phyloP scores from a whole-genome alignment of 1,139 yeast species.

The Kodamaea sp. region DNA sequence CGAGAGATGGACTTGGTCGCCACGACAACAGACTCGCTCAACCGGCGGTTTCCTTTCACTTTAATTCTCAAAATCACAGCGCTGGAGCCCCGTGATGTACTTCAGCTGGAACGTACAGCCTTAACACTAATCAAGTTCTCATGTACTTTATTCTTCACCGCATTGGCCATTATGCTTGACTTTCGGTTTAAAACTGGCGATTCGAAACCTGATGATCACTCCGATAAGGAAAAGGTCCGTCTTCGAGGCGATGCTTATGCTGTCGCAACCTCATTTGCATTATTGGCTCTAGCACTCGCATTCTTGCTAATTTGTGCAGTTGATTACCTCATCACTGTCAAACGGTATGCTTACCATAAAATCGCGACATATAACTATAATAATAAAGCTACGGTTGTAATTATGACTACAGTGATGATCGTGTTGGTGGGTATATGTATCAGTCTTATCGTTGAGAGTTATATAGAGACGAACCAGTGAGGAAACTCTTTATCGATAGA shows the following conservation, averaged over 20 bases:
- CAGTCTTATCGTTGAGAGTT: constrained; percentile 38
- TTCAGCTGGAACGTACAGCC: constrained; percentile 59
- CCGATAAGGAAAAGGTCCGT: constrained; percentile 10
- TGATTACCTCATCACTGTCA: constrained; percentile 47
- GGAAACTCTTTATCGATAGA: background rate
- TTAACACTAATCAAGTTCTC: constrained; percentile 52
- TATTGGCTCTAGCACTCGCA: constrained; percentile 38
- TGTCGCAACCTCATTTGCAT: constrained; percentile 32
- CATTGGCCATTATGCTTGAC: constrained; percentile 51
- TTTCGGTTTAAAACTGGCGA: constrained; percentile 41
- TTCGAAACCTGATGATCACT: constrained; percentile 8
- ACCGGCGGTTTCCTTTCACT: constrained; percentile 17
- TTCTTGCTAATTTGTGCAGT: constrained; percentile 40
- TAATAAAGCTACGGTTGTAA: constrained; percentile 35
- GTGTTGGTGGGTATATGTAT: constrained; percentile 44
- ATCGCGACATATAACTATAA: constrained; percentile 40
- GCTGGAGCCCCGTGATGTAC: constrained; percentile 59
- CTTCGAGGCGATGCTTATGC: constrained; percentile 17
- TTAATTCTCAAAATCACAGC: constrained; percentile 41
- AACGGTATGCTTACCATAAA: constrained; percentile 41
- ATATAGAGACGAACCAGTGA: constrained; percentile 19
- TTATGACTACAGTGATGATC: constrained; percentile 39
- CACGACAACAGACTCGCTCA: background rate
- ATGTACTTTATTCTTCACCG: constrained; percentile 46
- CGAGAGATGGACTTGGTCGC: background rate